Base-by-base conservation (phyloP, 2,329 filamentous ascomycete genomes). In the Fusarium liriodendri region DNA sequence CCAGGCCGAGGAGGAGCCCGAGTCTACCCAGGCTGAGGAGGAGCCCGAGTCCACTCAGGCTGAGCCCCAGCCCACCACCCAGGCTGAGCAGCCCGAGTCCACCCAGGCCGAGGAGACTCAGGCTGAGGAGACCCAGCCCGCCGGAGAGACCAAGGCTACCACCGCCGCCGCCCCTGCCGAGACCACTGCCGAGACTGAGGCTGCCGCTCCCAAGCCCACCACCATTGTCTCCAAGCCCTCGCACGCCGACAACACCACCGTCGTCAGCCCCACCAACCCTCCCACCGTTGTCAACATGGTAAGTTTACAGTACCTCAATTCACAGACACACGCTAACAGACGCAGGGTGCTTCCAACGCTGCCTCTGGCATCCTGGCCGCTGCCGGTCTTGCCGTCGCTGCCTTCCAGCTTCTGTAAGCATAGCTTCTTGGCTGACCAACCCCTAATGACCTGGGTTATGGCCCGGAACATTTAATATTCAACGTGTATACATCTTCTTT, bases 341-440 rank as follows among this genome's bases (percentile, higher is more conserved):
- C 18, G 42, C 7, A 57, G 62, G 63, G 63, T 50, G 25, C 55
- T 22, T 45, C 58, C 47, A 52, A 52, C 47, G 47, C 18, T 14
- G 47, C 47, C 47, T 52, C 47, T 32, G 47, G 47, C 47, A 29
- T 52, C 47, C 47, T 52, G 47, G 47, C 47, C 6, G 47, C 18
- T 52, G 47, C 47, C 18, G 25, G 47, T 52, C 47, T 52, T n/a
- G 47, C 47, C 47, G 25, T 32, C 5, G 47, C 47, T 52, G 47
- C 47, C 47, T 52, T 52, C 47, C 47, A 52, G 58, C 64, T 62
- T 66, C 63, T 66, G 27, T 66, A 61, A 65, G 47, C 20, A 10
- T 33, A 27, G 52, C 47, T 35, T 40, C 20, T 20, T 38, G 35
- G 35, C 22, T 37, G 16, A 37, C 47, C 25, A 52, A 52, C 47